Evolutionary conservation across 2,329 filamentous ascomycete species (phyloP), one percentile per base, ranked within the genome.

Genomic region (Lasiodiplodia sp.): DNA sequence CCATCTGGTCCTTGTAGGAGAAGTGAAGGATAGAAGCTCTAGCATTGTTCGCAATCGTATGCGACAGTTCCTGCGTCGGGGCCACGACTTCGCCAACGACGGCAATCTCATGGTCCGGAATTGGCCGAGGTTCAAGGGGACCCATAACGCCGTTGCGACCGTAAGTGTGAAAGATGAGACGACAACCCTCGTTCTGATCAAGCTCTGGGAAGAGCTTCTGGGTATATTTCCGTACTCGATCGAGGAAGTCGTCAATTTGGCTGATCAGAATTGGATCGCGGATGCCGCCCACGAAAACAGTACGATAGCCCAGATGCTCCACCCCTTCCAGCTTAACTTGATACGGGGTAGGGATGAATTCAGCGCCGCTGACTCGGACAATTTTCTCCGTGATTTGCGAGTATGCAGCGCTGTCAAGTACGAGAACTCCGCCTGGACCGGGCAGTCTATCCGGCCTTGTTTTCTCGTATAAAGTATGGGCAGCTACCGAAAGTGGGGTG

Each of bases 401-500:
- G 69, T 86, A 87, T 2, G 71, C 78, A 1, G 82, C 77, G 0
- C 75, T 57, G 0, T 76, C 75, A 0, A 87, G 74, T 52, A 84
- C 76, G 0, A 87, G 76, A 7, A 75, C 73, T 0, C 86, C 86
- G 0, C 86, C 86, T 0, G 86, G 86, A 0, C 86, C 86, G 5
- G 76, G 69, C 1, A 87, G 72, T 1, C 83, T 71, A 72, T 88
- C 86, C 0, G 86, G 86, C 18, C 86, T 73, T 0, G 81, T 79
- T 69, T 87, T 88, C 75, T 87, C 86, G 64, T 88, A 88, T 11
- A 88, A 73, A 0, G 85, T 83, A 70, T 88, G 86, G 0, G 86
- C 84, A 0, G 85, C 85, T 0, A 88, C 85, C 0, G 82, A 83
- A 0, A 83, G 67, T 0, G 83, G 80, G 0, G 83, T 87, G 69